Evolutionary conservation across 352 stramenopile species (phyloP).

Genomic region (Phytophthora multivora): DNA sequence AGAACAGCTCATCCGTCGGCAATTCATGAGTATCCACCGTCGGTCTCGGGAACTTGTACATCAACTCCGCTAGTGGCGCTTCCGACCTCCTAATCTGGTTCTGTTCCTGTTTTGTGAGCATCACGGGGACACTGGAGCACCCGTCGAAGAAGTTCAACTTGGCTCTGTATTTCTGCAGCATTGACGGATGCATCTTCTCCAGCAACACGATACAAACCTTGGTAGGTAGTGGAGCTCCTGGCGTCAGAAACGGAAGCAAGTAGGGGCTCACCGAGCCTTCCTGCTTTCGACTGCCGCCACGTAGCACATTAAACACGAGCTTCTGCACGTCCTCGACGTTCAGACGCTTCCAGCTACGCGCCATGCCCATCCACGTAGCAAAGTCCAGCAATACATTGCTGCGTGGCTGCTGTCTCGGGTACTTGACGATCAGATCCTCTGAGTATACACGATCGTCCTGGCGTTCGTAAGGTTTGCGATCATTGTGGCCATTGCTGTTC

Average conservation of each 20-base stretch:
- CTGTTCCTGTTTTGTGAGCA: conserved; percentile 58
- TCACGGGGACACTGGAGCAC: conserved; percentile 72
- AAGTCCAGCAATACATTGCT: conserved; percentile 82
- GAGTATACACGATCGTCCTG: conserved; percentile 54
- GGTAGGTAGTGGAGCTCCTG: conserved; percentile 44
- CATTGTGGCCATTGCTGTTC: conserved; percentile 10
- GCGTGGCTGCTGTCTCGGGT: conserved; percentile 59
- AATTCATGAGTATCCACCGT: conserved; percentile 65
- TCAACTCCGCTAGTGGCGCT: conserved; percentile 58
- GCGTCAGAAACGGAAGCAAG: conserved; percentile 56
- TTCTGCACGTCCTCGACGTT: conserved; percentile 68
- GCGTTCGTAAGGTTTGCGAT: conserved; percentile 22
- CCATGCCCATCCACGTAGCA: conserved; percentile 65
- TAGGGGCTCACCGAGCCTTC: conserved; percentile 46
- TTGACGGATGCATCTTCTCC: conserved; percentile 65
- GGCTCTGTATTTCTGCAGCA: conserved; percentile 72
- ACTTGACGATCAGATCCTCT: conserved; percentile 68
- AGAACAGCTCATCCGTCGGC: conserved; percentile 69
- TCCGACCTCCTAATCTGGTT: conserved; percentile 56
- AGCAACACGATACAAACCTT: conserved; percentile 81
- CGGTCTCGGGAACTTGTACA: conserved; percentile 76
- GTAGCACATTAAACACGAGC: conserved; percentile 58
- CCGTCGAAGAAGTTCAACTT: conserved; percentile 74
- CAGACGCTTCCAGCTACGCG: conserved; percentile 48
- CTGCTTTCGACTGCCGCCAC: conserved; percentile 18